Percentiles rank a stretch among this genome's conserved stretches.
Evolutionary conservation across 2,329 filamentous ascomycete genomes (phyloP).

Genomic region (Clonostachys solani): DNA sequence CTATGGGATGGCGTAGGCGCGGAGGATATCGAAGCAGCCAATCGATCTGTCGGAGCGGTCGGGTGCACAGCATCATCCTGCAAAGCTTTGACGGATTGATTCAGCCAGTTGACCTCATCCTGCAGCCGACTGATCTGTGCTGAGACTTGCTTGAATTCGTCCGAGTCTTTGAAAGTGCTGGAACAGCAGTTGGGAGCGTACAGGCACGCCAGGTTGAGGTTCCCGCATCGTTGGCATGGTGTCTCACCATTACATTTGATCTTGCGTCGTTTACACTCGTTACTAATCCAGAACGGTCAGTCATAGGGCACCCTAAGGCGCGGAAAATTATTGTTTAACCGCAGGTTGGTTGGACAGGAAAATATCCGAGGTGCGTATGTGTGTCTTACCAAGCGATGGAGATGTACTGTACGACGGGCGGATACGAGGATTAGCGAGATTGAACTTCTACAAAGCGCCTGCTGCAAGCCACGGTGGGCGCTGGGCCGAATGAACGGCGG

Average conservation of each 20-base stretch:
- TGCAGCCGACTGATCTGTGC: slow-evolving; percentile 71
- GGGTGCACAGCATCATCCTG: slow-evolving; percentile 48
- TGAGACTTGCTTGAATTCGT: slow-evolving; percentile 82
- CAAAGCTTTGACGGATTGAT: slow-evolving; percentile 65
- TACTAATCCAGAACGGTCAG: slow-evolving; percentile 34
- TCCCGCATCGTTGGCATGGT: slow-evolving; percentile 64
- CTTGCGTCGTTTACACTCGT: slow-evolving; percentile 72
- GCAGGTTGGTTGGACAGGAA: too few relatives aligned
- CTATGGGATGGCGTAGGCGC: slow-evolving; percentile 38
- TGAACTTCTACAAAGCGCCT: neutral
- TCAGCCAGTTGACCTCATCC: slow-evolving; percentile 77
- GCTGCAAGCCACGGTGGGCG: neutral
- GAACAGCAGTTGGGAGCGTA: slow-evolving; percentile 65
- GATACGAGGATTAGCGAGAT: neutral
- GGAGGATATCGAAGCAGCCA: slow-evolving; percentile 33
- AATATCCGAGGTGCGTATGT: neutral
- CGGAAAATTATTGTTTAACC: neutral
- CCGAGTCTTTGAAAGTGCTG: slow-evolving; percentile 86
- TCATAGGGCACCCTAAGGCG: neutral
- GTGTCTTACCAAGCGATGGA: slow-evolving; percentile 54
- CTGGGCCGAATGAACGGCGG: neutral
- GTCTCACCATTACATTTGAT: slow-evolving; percentile 71
- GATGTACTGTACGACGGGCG: slow-evolving; percentile 39
- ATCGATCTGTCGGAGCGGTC: slow-evolving; percentile 35
- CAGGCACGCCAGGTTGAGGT: slow-evolving; percentile 61